Percentiles rank a stretch among this genome's conserved stretches.
phyloP scores from a whole-genome alignment of 106 monocot genomes.

The Triglochin maritima region DNA sequence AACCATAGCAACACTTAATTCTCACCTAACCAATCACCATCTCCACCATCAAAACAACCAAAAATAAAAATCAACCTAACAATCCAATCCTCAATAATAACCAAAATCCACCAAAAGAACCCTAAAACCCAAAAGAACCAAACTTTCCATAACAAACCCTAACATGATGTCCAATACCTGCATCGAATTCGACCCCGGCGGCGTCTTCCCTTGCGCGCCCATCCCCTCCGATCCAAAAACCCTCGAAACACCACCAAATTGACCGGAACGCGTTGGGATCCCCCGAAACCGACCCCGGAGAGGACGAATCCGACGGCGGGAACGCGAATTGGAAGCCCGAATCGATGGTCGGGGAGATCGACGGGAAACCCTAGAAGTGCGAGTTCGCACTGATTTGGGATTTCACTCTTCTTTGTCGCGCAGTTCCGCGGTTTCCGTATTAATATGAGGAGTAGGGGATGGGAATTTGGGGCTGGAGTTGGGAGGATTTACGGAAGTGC shows the following conservation, averaged over 20 bases:
- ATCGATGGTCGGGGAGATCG: background rate
- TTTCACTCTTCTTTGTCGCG: background rate
- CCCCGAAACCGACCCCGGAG: too few species aligned
- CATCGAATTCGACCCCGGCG: background rate
- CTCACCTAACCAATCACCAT: background rate
- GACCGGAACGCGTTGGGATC: background rate
- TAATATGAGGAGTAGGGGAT: background rate
- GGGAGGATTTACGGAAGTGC: too few species aligned
- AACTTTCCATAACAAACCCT: too few species aligned
- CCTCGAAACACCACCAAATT: background rate
- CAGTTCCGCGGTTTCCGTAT: background rate
- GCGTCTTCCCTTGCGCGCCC: background rate
- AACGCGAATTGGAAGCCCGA: background rate
- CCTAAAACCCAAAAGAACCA: too few species aligned
- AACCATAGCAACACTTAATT: background rate
- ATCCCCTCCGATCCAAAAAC: background rate
- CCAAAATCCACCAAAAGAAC: background rate
- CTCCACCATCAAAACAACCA: background rate
- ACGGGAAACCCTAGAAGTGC: constrained; percentile 1
- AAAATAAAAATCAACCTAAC: background rate
- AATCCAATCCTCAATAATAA: background rate
- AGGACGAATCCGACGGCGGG: too few species aligned
- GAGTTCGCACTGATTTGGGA: background rate
- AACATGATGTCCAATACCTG: background rate
- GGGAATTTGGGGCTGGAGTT: too few species aligned